Conservation (phyloP, 257 asterid species). For the Solanum sparsipilum region DNA sequence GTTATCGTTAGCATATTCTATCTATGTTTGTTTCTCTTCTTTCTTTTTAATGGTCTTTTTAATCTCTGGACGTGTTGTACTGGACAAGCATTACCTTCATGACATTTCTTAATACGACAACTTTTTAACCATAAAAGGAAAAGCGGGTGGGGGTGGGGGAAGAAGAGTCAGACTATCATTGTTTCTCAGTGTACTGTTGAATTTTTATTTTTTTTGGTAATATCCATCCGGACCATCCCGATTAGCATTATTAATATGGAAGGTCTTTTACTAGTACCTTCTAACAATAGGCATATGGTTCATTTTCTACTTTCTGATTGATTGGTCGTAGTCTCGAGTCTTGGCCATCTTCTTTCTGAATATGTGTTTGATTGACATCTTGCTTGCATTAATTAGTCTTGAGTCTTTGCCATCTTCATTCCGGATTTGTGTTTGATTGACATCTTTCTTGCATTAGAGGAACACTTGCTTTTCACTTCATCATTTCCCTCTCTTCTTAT, state of each 20-base stretch:
- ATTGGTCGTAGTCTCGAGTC: not conserved
- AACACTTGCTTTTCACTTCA: not conserved
- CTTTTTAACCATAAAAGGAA: not conserved
- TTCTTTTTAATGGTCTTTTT: not conserved
- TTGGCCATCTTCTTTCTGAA: not conserved
- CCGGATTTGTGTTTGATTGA: too few relatives aligned
- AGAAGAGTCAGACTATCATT: not conserved
- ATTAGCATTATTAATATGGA: not conserved
- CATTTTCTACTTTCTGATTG: not conserved
- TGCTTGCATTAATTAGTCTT: not conserved
- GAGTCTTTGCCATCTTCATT: not conserved
- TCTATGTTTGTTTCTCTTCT: not conserved
- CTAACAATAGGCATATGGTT: not conserved
- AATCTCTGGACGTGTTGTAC: not conserved
- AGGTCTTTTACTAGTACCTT: not conserved
- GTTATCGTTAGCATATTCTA: not conserved
- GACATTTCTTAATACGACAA: not conserved
- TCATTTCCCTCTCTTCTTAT: not conserved
- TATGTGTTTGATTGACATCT: not conserved
- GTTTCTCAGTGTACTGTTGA: not conserved
- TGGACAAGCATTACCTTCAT: not conserved
- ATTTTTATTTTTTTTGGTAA: not conserved
- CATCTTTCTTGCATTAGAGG: not conserved
- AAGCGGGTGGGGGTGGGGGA: not conserved
- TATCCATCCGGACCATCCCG: not conserved